Base-by-base conservation (phyloP, 768 basidiomycete genomes). In the Leccinum variicolor region DNA sequence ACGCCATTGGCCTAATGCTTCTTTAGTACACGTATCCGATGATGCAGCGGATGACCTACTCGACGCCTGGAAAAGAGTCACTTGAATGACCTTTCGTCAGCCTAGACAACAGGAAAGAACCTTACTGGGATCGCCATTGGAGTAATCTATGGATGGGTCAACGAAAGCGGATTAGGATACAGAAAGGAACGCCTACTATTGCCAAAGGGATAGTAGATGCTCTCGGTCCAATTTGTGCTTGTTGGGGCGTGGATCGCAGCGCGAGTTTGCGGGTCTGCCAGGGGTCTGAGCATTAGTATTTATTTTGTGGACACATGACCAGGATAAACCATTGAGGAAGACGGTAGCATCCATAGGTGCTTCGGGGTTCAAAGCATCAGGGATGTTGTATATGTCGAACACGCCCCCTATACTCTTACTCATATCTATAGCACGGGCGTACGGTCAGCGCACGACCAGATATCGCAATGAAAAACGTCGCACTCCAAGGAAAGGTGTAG, bases 211-310 rank as follows among this genome's bases (percentile, higher is more conserved):
- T 73, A 80, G 55, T 57, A 28, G 55, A 77, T 68, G 34, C 53
- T 66, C 34, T 62, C 58, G 0, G 29, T 34, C 80, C 81, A 81
- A 34, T 81, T 66, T 60, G 78, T 76, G 67, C 80, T 87, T 9
- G 77, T 81, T 3, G 88, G 87, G 3, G 87, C 87, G 69, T 90
- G 87, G 19, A 90, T 69, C 1, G 87, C 87, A 41, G 78, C 71
- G 50, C 81, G 76, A n/a, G 80, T 82, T 43, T 69, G 76, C 49
- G 78, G 74, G 63, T 87, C 85, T 86, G 52, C 2, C 13, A 33
- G 0, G 23, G 39, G 19, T 14, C 4, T 14, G 6, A 23, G 33
- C 1, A n/a, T 54, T 48, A 5, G 41, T 26, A 33, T 11, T 9
- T 2, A 34, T 33, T 5, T 6, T 19, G 19, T 34, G n/a, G 6